phyloP scores from a whole-genome alignment of 176 grass and related monocot species.

The Bonia amplexicaulis region DNA sequence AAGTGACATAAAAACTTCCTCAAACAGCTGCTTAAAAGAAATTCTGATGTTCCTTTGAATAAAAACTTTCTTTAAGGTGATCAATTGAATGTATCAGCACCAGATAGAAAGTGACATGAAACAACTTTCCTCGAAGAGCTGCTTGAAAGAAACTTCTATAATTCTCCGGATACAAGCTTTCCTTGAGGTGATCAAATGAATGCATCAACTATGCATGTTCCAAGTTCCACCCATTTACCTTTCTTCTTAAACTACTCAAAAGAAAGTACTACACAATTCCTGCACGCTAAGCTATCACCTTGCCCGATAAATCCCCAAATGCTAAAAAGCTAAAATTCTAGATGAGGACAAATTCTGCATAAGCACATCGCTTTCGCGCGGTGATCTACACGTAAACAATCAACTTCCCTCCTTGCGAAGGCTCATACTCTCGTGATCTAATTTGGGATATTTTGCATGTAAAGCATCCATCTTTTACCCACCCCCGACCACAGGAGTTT shows the following conservation, averaged over 20 bases:
- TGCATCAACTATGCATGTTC: background rate
- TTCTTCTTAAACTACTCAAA: background rate
- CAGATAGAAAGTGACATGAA: slow-evolving; percentile 8
- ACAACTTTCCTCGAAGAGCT: background rate
- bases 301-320: slow-evolving; percentile 4
- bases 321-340: slow-evolving; percentile 8
- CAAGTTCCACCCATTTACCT: background rate
- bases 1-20: slow-evolving; percentile 11
- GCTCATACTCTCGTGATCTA: slow-evolving; percentile 7
- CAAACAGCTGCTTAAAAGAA: background rate
- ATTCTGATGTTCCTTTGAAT: background rate
- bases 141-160: background rate
- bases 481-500: background rate
- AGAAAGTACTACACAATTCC: background rate
- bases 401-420: background rate
- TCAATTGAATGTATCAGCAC: background rate
- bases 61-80: background rate
- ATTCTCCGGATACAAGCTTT: background rate
- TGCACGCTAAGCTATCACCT: slow-evolving; percentile 18
- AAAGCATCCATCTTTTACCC: background rate
- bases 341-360: slow-evolving; percentile 28
- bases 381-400: slow-evolving; percentile 25
- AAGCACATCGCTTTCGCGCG: slow-evolving; percentile 29
- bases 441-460: background rate
- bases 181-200: background rate